phyloP scores from a whole-genome alignment of 2,329 filamentous ascomycete genomes.

The Pseudohalonectria lignicola region DNA sequence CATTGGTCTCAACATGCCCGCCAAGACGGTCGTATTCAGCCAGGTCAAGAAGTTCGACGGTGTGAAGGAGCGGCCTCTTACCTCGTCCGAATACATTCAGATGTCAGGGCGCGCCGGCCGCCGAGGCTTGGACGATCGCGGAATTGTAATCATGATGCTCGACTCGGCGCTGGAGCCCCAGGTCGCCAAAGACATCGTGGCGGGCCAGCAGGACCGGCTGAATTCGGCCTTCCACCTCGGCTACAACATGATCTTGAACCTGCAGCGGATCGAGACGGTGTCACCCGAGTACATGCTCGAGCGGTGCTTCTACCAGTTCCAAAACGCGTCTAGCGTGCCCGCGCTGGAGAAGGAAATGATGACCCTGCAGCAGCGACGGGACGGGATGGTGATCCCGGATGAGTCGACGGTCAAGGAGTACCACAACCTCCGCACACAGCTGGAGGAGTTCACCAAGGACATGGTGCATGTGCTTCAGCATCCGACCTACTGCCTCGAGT shows the following conservation, averaged over 20 bases:
- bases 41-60: constrained; percentile 95
- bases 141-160: constrained; percentile 99
- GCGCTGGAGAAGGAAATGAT: constrained; percentile 73
- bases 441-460: constrained; percentile 74
- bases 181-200: constrained; percentile 89
- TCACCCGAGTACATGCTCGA: constrained; percentile 99
- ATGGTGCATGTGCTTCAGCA: constrained; percentile 89
- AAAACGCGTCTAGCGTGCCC: constrained; percentile 83
- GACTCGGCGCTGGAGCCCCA: constrained; percentile 92
- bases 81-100: constrained; percentile 92
- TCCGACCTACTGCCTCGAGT: constrained; percentile 75
- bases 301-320: constrained; percentile 95
- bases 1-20: constrained; percentile 97
- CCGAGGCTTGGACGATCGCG: constrained; percentile 92
- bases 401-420: constrained; percentile 89
- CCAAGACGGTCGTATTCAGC: constrained; percentile 98
- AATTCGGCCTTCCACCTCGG: constrained; percentile 97
- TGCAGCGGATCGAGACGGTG: constrained; percentile 97
- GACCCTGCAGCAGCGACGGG: constrained; percentile 64
- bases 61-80: constrained; percentile 67
- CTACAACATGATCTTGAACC: constrained; percentile 98
- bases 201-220: constrained; percentile 90
- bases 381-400: constrained; percentile 67
- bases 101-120: constrained; percentile 97
- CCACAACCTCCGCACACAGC: constrained; percentile 76